A percentile compares a stretch with the other conserved stretches of the same genome.
These are phyloP conservation scores for Poa pratensis DNA, from an alignment of 176 grass and related monocot species.

Conservation along the genomic window DNA sequence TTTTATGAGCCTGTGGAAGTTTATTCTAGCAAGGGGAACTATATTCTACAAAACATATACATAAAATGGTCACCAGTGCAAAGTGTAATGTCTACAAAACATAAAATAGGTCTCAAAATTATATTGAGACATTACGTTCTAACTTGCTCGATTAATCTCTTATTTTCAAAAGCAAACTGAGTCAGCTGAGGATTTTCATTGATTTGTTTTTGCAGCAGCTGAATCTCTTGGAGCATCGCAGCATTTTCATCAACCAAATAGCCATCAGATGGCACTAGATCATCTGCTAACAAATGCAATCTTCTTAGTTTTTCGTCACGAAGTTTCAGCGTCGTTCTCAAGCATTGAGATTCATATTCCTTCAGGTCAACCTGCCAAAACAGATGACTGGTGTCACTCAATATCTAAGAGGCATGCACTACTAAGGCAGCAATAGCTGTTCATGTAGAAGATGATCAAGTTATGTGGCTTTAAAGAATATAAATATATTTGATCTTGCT, in stretches of 20 bases:
- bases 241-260: conserved; percentile 74
- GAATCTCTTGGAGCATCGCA: conserved; percentile 61
- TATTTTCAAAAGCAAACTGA: conserved; percentile 90
- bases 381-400: conserved; percentile 2
- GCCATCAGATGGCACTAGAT: conserved; percentile 54
- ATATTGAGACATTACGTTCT: conserved; percentile 57
- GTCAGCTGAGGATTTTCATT: conserved; percentile 69
- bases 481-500: conserved; percentile 12
- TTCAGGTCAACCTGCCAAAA: conserved; percentile 66
- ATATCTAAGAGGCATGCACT: conserved; percentile 1
- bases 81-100: conserved; percentile 26
- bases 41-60: no score
- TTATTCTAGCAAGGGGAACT: no score
- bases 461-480: conserved; percentile 28
- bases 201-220: conserved; percentile 62
- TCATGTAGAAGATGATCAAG: conserved; percentile 13
- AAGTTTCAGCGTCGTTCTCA: conserved; percentile 52
- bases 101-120: conserved; percentile 19
- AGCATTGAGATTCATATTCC: conserved; percentile 67
- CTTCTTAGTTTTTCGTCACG: conserved; percentile 61
- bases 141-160: conserved; percentile 78
- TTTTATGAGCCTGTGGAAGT: no score
- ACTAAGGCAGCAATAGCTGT: background rate
- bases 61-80: no score
- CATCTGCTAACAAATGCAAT: conserved; percentile 57